A percentile compares a stretch with the other conserved stretches of the same genome.
These are phyloP conservation scores for Nemania diffusa DNA, from an alignment of 2,329 filamentous ascomycete species.

Conservation along the genomic window DNA sequence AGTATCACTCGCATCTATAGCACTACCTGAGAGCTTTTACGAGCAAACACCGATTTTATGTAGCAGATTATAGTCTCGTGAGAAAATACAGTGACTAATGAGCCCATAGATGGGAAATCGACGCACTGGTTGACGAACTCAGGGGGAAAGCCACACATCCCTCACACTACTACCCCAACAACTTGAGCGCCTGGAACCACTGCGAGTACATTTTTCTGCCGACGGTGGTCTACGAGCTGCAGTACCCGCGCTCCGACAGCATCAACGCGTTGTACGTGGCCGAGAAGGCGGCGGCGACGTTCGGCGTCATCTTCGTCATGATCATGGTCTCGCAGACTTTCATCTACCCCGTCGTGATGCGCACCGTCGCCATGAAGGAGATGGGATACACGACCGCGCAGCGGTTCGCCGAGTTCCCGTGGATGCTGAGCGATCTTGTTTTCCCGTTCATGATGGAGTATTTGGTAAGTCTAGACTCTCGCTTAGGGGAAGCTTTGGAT, in stretches of 20 bases:
- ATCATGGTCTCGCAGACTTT: constrained; percentile 79
- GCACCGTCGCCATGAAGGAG: constrained; percentile 74
- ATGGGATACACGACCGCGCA: constrained; percentile 67
- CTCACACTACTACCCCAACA: constrained; percentile 71
- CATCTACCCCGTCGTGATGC: constrained; percentile 79
- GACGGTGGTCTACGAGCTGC: constrained; percentile 81
- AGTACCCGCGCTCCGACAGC: constrained; percentile 74
- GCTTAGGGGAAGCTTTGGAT: too few relatives aligned
- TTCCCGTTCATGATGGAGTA: constrained; percentile 86
- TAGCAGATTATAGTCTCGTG: not conserved
- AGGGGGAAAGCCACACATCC: constrained; percentile 66
- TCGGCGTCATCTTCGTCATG: constrained; percentile 82
- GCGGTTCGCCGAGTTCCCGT: constrained; percentile 75
- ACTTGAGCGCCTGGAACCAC: constrained; percentile 72
- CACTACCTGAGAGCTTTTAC: not conserved
- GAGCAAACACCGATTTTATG: not conserved
- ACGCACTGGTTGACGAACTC: constrained; percentile 71
- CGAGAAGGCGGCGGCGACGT: constrained; percentile 75
- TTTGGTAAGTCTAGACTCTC: constrained; percentile 54
- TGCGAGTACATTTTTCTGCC: constrained; percentile 80
- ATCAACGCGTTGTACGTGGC: constrained; percentile 80
- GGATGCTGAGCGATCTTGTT: constrained; percentile 78
- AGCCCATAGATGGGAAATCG: constrained; percentile 64
- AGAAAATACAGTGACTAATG: not conserved
- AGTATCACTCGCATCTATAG: not conserved